Evolutionary conservation across 345 rosid genomes (phyloP).

Genomic region (Euphorbia lathyris): DNA sequence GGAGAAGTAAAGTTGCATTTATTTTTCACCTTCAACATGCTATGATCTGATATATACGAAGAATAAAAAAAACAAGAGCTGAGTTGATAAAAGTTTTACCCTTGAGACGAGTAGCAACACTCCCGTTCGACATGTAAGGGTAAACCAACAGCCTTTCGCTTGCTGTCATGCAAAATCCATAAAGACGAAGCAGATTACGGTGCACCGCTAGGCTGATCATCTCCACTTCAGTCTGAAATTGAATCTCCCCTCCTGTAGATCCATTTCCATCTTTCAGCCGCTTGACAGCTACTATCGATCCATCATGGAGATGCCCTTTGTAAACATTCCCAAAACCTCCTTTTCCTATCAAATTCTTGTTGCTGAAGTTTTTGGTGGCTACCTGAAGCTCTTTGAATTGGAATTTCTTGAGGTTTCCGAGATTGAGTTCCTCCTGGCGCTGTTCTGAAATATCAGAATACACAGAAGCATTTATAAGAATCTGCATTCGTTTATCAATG

Average conservation of each 20-base stretch:
- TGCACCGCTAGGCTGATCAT: constrained; percentile 97
- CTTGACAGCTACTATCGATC: constrained; percentile 74
- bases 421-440: constrained; percentile 57
- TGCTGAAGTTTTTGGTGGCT: constrained; percentile 85
- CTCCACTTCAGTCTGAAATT: constrained; percentile 90
- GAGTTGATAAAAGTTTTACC: constrained; percentile 37
- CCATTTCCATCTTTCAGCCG: constrained; percentile 68
- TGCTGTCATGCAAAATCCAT: constrained; percentile 75
- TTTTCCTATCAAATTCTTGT: constrained; percentile 80
- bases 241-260: constrained; percentile 63
- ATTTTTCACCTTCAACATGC: neutral
- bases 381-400: constrained; percentile 80
- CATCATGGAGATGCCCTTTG: constrained; percentile 79
- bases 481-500: constrained; percentile 3
- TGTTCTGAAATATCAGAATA: constrained; percentile 45
- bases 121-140: constrained; percentile 97
- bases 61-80: neutral
- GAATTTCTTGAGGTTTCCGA: constrained; percentile 84
- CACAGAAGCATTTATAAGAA: neutral
- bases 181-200: constrained; percentile 74
- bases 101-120: constrained; percentile 87
- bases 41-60: neutral
- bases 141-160: constrained; percentile 77
- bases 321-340: constrained; percentile 96
- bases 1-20: neutral